phyloP scores from a whole-genome alignment of 176 grass and related monocot genomes.

The Zea mays region Zm-B73-REFERENCE-NAM-5.0 NC_050104.1:147988001-147988500 shows the following conservation, averaged over 20 bases:
- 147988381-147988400: conserved; percentile 20
- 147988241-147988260: conserved; percentile 27
- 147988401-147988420: conserved; percentile 17
- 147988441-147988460: conserved; percentile 65
- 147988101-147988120: conserved; percentile 13
- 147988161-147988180: conserved; percentile 19
- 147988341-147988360: conserved; percentile 50
- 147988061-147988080: neutral
- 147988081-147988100: conserved; percentile 8
- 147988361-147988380: conserved; percentile 53
- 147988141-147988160: conserved; percentile 17
- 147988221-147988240: conserved; percentile 32
- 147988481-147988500: conserved; percentile 61
- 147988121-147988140: conserved; percentile 21
- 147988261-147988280: conserved; percentile 35
- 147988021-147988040: neutral
- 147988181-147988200: neutral
- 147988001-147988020: neutral
- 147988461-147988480: conserved; percentile 59
- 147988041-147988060: neutral
- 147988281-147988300: conserved; percentile 46
- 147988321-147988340: conserved; percentile 50
- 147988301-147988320: conserved; percentile 40
- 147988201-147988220: conserved; percentile 19
- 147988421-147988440: conserved; percentile 39